Percentiles rank a stretch among this genome's conserved stretches.
These are phyloP conservation scores for Candida neerlandica DNA, from an alignment of 1,139 yeast species.

Conservation along the genomic window DNA sequence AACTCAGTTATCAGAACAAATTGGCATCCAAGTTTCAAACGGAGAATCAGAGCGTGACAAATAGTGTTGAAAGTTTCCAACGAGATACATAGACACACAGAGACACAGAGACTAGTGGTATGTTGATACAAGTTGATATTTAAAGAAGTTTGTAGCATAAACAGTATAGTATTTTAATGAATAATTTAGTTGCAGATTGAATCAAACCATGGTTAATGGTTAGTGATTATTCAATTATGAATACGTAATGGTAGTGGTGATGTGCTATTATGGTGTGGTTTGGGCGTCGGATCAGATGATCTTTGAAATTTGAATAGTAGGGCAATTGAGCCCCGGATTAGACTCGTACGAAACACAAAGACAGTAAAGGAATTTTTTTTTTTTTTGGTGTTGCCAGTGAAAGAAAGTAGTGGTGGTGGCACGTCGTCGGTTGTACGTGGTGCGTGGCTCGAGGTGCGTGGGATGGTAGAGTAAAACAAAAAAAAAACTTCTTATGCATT, in stretches of 20 bases:
- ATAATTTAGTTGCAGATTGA: not conserved
- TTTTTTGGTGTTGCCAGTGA: not conserved
- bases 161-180: not conserved
- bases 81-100: not conserved
- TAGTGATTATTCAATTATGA: too few species aligned
- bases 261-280: too few species aligned
- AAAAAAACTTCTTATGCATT: too few species aligned
- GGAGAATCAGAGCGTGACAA: slow-evolving; percentile 34
- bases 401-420: slow-evolving; percentile 1
- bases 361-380: not conserved
- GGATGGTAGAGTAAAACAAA: not conserved
- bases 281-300: not conserved
- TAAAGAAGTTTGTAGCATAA: not conserved
- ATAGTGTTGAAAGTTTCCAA: slow-evolving; percentile 23
- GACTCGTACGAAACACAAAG: slow-evolving; percentile 3
- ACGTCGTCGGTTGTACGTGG: not conserved
- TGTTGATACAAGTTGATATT: not conserved
- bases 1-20: slow-evolving; percentile 17
- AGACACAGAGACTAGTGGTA: not conserved
- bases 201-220: too few species aligned
- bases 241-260: too few species aligned
- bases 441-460: not conserved
- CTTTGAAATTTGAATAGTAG: not conserved
- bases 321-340: slow-evolving; percentile 6
- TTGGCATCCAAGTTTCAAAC: slow-evolving; percentile 22